Percentiles rank a stretch among this genome's conserved stretches.
Conservation (phyloP, 768 basidiomycete species). For the Lenzites betulinus region DNA sequence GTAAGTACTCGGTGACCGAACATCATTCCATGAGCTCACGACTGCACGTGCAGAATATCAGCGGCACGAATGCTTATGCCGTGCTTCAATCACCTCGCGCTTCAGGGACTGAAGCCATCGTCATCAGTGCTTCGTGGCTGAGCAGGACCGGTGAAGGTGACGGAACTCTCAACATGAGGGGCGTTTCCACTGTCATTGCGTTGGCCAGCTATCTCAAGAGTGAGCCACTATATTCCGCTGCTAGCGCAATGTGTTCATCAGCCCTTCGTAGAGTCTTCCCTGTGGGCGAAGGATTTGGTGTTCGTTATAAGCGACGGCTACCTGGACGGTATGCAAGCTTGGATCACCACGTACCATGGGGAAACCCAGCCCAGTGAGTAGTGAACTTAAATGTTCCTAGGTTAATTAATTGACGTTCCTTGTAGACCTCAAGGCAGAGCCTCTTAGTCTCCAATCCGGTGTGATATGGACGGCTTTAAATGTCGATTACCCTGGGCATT, state of each 20-base stretch:
- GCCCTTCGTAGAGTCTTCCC: slow-evolving; percentile 62
- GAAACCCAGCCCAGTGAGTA: slow-evolving; percentile 60
- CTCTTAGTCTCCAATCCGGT: slow-evolving; percentile 69
- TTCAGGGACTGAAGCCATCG: slow-evolving; percentile 92
- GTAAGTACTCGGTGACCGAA: slow-evolving; percentile 40
- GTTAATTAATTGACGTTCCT: not conserved
- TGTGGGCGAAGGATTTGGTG: slow-evolving; percentile 95
- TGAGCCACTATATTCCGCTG: slow-evolving; percentile 36
- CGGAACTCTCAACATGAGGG: slow-evolving; percentile 75
- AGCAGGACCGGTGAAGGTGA: slow-evolving; percentile 63
- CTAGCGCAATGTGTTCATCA: not conserved
- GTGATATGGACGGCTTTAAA: slow-evolving; percentile 95
- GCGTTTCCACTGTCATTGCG: slow-evolving; percentile 81
- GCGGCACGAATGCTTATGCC: slow-evolving; percentile 83
- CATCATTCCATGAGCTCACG: not conserved
- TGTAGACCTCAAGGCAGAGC: slow-evolving; percentile 66
- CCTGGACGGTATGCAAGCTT: slow-evolving; percentile 91
- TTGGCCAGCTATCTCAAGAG: slow-evolving; percentile 85
- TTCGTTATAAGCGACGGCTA: slow-evolving; percentile 89
- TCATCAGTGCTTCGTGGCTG: slow-evolving; percentile 89
- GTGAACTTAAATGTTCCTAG: not conserved
- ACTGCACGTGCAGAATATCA: slow-evolving; percentile 42
- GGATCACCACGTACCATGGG: slow-evolving; percentile 84
- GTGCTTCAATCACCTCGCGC: slow-evolving; percentile 81
- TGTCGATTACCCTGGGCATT: slow-evolving; percentile 96